Evolutionary conservation across 2,329 filamentous ascomycete genomes (phyloP), one percentile per base, ranked within the genome.

Genomic region (Aureobasidium lini): DNA sequence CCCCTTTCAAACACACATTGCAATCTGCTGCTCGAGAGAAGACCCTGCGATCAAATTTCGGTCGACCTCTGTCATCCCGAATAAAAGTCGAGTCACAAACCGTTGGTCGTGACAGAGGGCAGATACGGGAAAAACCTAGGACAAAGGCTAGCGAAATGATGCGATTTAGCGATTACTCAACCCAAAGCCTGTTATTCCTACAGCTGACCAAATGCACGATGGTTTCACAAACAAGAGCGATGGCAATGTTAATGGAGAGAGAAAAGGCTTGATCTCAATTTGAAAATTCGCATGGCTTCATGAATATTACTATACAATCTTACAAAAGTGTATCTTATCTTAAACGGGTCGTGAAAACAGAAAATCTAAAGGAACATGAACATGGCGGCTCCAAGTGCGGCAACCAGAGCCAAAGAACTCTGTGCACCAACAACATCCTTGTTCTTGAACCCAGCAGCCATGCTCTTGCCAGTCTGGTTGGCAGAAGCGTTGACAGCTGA

Each of bases 401-500:
- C 57, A 15, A 59, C 57, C 15, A 59, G 47, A 40, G 57, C 57
- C 47, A 59, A 9, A 23, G 46, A 48, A 15, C 57, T 59, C 18
- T 59, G 57, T 46, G 57, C 39, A 54, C 36, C n/a, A 39, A 58
- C 53, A 36, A 29, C 40, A 18, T 63, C 42, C 57, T 61, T 56
- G 34, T 29, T 43, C 52, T 57, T 39, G 58, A 59, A 50, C 23
- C 56, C 57, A 47, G 40, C 37, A 23, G 59, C 32, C 36, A 37
- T 32, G 36, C 53, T 62, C 18, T 57, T 50, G 60, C 47, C 57
- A 28, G 59, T 62, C 18, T 47, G 36, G 60, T 63, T 63, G 18
- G 62, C 62, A n/a, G 60, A 62, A 18, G 60, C 62, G 36, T 63
- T 63, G 15, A 62, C 60, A 6, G 60, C 34, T 11, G 60, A 40